Conservation (phyloP, 2,329 filamentous ascomycete species). For the Blastomyces gilchristii region DNA sequence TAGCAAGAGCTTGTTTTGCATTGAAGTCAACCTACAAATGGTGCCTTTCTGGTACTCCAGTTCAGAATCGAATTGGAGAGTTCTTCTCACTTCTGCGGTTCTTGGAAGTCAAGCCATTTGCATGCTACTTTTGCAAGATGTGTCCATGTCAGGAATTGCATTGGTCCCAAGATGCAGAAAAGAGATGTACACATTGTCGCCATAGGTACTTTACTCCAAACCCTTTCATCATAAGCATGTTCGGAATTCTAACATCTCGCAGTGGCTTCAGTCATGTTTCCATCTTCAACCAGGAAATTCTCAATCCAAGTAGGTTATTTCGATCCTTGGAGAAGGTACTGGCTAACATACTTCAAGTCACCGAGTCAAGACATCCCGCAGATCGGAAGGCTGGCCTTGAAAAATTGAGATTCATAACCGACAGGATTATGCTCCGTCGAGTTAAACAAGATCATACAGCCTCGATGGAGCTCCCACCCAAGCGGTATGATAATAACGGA, state of each 20-base stretch:
- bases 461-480: slow-evolving; percentile 92
- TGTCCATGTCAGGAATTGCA: slow-evolving; percentile 73
- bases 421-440: slow-evolving; percentile 89
- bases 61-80: slow-evolving; percentile 95
- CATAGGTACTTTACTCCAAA: slow-evolving; percentile 35
- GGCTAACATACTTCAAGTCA: slow-evolving; percentile 38
- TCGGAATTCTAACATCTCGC: slow-evolving; percentile 14
- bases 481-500: slow-evolving; percentile 48
- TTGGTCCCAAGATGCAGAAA: slow-evolving; percentile 66
- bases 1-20: slow-evolving; percentile 90
- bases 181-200: slow-evolving; percentile 60
- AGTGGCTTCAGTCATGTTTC: slow-evolving; percentile 59
- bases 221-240: not conserved
- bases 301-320: slow-evolving; percentile 55
- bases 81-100: slow-evolving; percentile 93
- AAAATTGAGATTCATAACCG: slow-evolving; percentile 80
- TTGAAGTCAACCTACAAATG: slow-evolving; percentile 81
- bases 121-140: slow-evolving; percentile 85
- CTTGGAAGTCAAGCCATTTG: slow-evolving; percentile 76
- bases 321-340: not conserved
- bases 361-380: slow-evolving; percentile 43
- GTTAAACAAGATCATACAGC: slow-evolving; percentile 89
- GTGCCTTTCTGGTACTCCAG: slow-evolving; percentile 88
- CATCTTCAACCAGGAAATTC: slow-evolving; percentile 86
- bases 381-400: slow-evolving; percentile 57